These are phyloP conservation scores for Macrolepiota dolichaula DNA, from an alignment of 768 basidiomycete species.

Conservation along the genomic window DNA sequence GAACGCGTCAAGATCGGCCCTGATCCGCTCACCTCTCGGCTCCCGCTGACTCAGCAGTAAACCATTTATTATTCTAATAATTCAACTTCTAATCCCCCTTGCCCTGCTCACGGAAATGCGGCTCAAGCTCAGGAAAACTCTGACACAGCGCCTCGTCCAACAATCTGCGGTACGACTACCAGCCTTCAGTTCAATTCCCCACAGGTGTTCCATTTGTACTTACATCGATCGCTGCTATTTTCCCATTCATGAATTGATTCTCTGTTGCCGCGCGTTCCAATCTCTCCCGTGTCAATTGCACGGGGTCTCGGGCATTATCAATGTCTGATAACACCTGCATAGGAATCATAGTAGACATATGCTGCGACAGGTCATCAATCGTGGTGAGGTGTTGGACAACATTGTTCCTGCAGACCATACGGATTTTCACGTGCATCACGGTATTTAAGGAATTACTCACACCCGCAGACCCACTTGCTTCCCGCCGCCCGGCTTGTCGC, in stretches of 20 bases:
- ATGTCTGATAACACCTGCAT: slow-evolving; percentile 76
- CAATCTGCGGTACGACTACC: slow-evolving; percentile 66
- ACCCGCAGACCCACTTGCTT: slow-evolving; percentile 79
- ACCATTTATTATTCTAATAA: slow-evolving; percentile 2
- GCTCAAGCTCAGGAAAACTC: slow-evolving; percentile 66
- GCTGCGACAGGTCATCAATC: slow-evolving; percentile 67
- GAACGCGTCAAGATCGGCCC: slow-evolving; percentile 10
- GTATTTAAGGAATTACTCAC: slow-evolving; percentile 34
- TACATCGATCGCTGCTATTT: slow-evolving; percentile 76
- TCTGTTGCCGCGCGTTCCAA: slow-evolving; percentile 83
- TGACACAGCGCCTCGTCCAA: slow-evolving; percentile 70
- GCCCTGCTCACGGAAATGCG: slow-evolving; percentile 21
- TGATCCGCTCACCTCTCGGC: slow-evolving; percentile 3
- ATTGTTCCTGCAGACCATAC: slow-evolving; percentile 54
- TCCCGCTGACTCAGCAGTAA: slow-evolving; percentile 11
- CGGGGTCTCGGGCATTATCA: slow-evolving; percentile 77
- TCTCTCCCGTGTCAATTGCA: slow-evolving; percentile 76
- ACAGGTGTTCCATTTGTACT: slow-evolving; percentile 17
- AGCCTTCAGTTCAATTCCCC: slow-evolving; percentile 6
- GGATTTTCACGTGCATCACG: slow-evolving; percentile 2
- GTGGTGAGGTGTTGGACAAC: slow-evolving; percentile 64
- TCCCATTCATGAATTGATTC: slow-evolving; percentile 91
- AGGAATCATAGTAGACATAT: slow-evolving; percentile 62
- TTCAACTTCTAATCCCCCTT: neutral
- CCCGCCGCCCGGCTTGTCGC: slow-evolving; percentile 62